Evolutionary conservation across 805 yeast genomes (phyloP).

Genomic region (Starmerella etchellsii): DNA sequence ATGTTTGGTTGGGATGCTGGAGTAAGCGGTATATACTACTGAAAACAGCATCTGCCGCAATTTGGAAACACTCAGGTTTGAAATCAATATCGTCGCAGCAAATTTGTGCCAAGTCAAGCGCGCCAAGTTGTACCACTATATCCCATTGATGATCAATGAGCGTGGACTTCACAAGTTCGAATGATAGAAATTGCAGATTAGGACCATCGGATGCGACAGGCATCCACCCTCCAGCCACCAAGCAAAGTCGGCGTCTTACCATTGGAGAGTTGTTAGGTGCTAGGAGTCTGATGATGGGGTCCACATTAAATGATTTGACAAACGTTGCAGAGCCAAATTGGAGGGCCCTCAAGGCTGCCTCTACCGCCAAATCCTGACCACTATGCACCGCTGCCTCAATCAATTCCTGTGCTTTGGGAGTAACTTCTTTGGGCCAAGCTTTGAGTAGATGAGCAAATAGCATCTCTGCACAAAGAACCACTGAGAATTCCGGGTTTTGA

Average conservation of each 20-base stretch:
- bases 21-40: slow-evolving; percentile 39
- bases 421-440: slow-evolving; percentile 45
- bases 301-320: slow-evolving; percentile 33
- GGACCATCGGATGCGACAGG: slow-evolving; percentile 44
- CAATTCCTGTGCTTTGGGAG: slow-evolving; percentile 42
- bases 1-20: slow-evolving; percentile 34
- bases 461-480: slow-evolving; percentile 77
- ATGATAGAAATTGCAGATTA: slow-evolving; percentile 40
- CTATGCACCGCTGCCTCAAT: slow-evolving; percentile 25
- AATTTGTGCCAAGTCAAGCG: slow-evolving; percentile 53
- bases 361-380: slow-evolving; percentile 52
- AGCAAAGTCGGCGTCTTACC: slow-evolving; percentile 61
- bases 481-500: slow-evolving; percentile 59
- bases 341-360: slow-evolving; percentile 70
- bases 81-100: slow-evolving; percentile 83
- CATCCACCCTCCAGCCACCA: slow-evolving; percentile 72
- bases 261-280: slow-evolving; percentile 58
- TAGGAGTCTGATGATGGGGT: slow-evolving; percentile 57
- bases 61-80: slow-evolving; percentile 50
- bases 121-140: slow-evolving; percentile 65
- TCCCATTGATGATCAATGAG: slow-evolving; percentile 32
- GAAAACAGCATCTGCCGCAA: slow-evolving; percentile 46
- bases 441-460: slow-evolving; percentile 63
- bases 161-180: slow-evolving; percentile 42
- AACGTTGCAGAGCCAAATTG: slow-evolving; percentile 63